Evolutionary conservation across 495 filamentous ascomycete genomes (phyloP).

Genomic region (Lentithecium fluviatile): DNA sequence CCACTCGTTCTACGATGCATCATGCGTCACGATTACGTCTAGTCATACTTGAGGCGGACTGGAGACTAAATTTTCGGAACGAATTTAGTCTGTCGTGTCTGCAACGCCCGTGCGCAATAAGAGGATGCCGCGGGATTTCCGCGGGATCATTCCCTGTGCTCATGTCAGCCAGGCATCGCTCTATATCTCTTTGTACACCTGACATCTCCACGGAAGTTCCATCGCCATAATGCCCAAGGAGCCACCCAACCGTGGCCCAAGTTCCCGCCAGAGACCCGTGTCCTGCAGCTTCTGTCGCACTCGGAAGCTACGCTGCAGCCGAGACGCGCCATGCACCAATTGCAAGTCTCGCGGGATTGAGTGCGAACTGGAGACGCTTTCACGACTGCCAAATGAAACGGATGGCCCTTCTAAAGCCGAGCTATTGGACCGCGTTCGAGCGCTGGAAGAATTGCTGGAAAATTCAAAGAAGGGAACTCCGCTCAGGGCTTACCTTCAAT

Average conservation of each 20-base stretch:
- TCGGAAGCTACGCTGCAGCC: constrained; percentile 39
- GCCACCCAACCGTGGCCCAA: background rate
- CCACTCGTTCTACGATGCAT: too few relatives aligned
- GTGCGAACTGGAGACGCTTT: constrained; percentile 29
- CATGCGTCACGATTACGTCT: too few relatives aligned
- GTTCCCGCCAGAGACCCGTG: constrained; percentile 24
- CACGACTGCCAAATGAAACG: background rate
- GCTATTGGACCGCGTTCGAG: constrained; percentile 16
- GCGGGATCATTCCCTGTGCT: background rate
- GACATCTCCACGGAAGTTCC: constrained; percentile 12
- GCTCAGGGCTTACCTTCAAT: background rate
- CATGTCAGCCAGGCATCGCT: too few relatives aligned
- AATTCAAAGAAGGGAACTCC: background rate
- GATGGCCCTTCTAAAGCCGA: background rate
- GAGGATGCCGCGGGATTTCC: background rate
- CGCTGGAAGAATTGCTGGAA: constrained; percentile 20
- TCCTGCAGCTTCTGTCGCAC: constrained; percentile 24
- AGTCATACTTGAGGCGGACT: too few relatives aligned
- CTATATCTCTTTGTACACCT: too few relatives aligned
- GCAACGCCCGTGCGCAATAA: too few relatives aligned
- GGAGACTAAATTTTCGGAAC: too few relatives aligned
- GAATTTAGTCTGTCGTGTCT: too few relatives aligned
- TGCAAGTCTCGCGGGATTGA: constrained; percentile 35
- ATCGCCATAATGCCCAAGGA: constrained; percentile 25
- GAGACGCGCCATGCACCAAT: constrained; percentile 39